phyloP scores from a whole-genome alignment of 139 green algal species.

The Chlorella sp. region DNA sequence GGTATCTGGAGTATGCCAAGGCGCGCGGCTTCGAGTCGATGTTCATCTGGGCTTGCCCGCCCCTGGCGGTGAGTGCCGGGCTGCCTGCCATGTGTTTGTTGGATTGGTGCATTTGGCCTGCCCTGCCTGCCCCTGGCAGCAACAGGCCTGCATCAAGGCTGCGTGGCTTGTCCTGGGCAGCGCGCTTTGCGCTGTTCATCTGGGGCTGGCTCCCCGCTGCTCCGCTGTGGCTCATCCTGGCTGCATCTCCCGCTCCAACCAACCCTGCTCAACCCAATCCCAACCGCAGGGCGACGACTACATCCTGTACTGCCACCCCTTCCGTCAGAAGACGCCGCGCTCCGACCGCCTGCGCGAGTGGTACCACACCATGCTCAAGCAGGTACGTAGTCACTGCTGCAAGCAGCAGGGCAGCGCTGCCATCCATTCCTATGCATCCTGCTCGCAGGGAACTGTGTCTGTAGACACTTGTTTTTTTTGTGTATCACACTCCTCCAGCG shows the following conservation, averaged over 20 bases:
- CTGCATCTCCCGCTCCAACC: too few relatives aligned
- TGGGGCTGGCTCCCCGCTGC: too few relatives aligned
- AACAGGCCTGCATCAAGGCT: too few relatives aligned
- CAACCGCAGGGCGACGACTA: conserved; percentile 92
- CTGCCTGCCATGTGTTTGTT: too few relatives aligned
- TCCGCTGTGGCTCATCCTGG: background rate
- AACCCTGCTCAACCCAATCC: background rate
- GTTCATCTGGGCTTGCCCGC: conserved; percentile 99
- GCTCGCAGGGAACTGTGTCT: too few relatives aligned
- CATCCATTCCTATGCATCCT: too few relatives aligned
- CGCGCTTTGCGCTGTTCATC: background rate
- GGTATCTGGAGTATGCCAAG: conserved; percentile 93
- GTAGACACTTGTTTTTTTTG: too few relatives aligned
- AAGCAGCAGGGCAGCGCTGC: too few relatives aligned
- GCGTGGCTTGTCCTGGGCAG: too few relatives aligned
- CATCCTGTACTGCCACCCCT: conserved; percentile 99
- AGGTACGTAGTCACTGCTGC: conserved; percentile 23
- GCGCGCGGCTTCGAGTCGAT: conserved; percentile 90
- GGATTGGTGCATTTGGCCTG: too few relatives aligned
- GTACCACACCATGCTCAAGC: conserved; percentile 93
- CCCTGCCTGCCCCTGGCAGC: too few relatives aligned
- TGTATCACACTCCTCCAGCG: background rate
- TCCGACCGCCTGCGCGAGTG: conserved; percentile 91
- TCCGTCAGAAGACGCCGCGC: conserved; percentile 94
- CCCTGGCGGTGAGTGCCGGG: conserved; percentile 85